These are phyloP conservation scores for Lachancea fermentati DNA, from an alignment of 805 yeast species.

Conservation along the genomic window DNA sequence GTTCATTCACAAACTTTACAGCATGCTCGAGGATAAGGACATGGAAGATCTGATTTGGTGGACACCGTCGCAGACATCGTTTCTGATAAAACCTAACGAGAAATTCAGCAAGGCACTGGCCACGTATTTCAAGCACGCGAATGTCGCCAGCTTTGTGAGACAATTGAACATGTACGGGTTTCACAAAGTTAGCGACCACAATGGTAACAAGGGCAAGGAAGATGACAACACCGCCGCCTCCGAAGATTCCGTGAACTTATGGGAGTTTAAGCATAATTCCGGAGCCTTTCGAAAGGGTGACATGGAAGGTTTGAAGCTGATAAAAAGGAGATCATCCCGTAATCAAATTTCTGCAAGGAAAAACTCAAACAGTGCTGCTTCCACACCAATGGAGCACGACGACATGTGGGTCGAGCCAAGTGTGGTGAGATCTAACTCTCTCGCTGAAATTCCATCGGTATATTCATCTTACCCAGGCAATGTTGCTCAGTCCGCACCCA, in stretches of 20 bases:
- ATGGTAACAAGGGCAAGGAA: conserved; percentile 10
- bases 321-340: conserved; percentile 67
- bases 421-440: not conserved
- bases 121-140: conserved; percentile 84
- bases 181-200: conserved; percentile 48
- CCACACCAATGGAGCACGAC: conserved; percentile 4
- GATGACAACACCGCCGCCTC: conserved; percentile 7
- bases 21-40: conserved; percentile 77
- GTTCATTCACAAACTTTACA: conserved; percentile 85
- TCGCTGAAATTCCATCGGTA: not conserved
- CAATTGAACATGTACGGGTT: conserved; percentile 90
- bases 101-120: conserved; percentile 69
- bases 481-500: not conserved
- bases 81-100: conserved; percentile 78
- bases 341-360: conserved; percentile 22
- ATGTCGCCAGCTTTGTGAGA: conserved; percentile 87
- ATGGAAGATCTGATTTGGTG: conserved; percentile 81
- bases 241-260: conserved; percentile 31
- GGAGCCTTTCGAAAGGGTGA: conserved; percentile 80
- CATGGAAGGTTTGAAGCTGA: conserved; percentile 60
- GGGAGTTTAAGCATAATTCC: conserved; percentile 90
- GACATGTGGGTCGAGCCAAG: not conserved
- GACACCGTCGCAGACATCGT: conserved; percentile 65
- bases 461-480: not conserved
- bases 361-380: conserved; percentile 6